Evolutionary conservation across 2,329 filamentous ascomycete genomes (phyloP).

Genomic region (Venturia asperata): DNA sequence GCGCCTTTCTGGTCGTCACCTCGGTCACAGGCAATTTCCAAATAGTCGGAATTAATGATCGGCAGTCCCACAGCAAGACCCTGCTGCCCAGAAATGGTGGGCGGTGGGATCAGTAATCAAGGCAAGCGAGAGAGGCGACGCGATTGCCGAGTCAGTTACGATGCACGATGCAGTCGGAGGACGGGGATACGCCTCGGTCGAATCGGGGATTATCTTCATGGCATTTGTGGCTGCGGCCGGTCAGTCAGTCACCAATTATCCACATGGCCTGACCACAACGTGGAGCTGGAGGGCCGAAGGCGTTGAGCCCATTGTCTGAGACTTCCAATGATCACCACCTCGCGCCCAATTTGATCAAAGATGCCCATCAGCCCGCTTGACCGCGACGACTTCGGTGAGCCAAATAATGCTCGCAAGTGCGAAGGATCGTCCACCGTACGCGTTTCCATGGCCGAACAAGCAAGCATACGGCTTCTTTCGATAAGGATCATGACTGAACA

Average conservation of each 20-base stretch:
- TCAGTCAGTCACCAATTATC: background rate
- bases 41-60: background rate
- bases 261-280: slow-evolving; percentile 6
- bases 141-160: background rate
- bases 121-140: background rate
- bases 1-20: background rate
- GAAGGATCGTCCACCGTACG: background rate
- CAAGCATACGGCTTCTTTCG: background rate
- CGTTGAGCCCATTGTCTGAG: too few relatives aligned
- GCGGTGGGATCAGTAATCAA: slow-evolving; percentile 4
- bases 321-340: too few relatives aligned
- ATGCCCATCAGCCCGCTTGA: background rate
- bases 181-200: background rate
- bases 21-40: background rate
- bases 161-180: too few relatives aligned
- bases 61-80: background rate
- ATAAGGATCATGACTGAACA: background rate
- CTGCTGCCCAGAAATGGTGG: background rate
- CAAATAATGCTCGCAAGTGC: background rate
- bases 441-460: background rate
- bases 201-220: background rate
- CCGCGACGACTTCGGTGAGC: background rate
- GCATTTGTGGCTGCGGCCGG: background rate
- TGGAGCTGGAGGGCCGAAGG: background rate
- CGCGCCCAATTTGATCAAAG: too few relatives aligned